Percentiles rank a stretch among this genome's conserved stretches.
Evolutionary conservation across 345 rosid species (phyloP).

Genomic region (Eucalyptus pauciflora): DNA sequence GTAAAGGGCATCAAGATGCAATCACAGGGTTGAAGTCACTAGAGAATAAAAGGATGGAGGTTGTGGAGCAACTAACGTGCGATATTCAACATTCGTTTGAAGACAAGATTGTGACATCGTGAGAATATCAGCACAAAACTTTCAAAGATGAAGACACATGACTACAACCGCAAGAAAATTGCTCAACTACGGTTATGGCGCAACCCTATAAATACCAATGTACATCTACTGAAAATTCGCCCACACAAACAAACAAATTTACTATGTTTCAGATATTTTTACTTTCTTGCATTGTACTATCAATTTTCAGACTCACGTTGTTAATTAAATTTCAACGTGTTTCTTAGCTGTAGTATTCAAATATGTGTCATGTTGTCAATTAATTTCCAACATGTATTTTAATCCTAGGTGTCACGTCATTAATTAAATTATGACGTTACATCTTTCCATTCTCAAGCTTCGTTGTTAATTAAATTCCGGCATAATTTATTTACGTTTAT

Average conservation of each 20-base stretch:
- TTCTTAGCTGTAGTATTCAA: not conserved
- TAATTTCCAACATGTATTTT: too few relatives aligned
- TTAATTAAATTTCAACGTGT: not conserved
- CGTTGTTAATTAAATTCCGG: fast-evolving
- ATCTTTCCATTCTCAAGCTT: not conserved
- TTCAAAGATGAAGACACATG: not conserved
- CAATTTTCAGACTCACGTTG: not conserved
- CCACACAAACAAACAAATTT: too few relatives aligned
- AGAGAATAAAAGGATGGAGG: not conserved
- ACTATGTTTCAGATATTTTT: too few relatives aligned
- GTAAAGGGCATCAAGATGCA: not conserved
- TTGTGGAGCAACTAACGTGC: not conserved
- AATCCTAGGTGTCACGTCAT: not conserved
- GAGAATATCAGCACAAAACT: not conserved
- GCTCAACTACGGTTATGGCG: too few relatives aligned
- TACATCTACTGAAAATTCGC: too few relatives aligned
- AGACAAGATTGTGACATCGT: not conserved
- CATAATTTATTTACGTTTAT: fast-evolving
- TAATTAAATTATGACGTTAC: too few relatives aligned
- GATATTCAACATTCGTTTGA: not conserved
- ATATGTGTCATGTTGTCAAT: fast-evolving
- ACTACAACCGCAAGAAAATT: not conserved
- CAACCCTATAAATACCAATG: too few relatives aligned
- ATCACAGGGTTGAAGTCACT: not conserved
- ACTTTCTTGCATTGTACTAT: not conserved